Conservation (phyloP, 2,329 filamentous ascomycete genomes). For the Cucurbitaria berberidis region DNA sequence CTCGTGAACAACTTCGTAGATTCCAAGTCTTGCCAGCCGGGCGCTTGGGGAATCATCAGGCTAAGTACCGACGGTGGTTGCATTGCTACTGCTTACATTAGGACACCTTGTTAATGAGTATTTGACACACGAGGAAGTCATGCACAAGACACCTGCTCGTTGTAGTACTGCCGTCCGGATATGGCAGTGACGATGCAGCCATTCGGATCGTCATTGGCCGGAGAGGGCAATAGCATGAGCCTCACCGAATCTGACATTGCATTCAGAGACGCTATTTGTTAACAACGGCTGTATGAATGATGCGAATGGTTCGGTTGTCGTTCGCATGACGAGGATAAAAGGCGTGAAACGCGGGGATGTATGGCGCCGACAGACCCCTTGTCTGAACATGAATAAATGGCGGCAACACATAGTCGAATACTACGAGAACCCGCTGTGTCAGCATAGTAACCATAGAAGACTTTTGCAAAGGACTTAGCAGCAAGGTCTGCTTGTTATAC, state of each 20-base stretch:
- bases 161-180: neutral
- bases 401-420: neutral
- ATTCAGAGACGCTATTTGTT: neutral
- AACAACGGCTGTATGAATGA: neutral
- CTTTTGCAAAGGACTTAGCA: neutral
- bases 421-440: neutral
- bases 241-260: neutral
- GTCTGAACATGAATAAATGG: neutral
- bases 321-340: neutral
- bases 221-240: neutral
- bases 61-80: constrained; percentile 1
- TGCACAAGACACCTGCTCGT: neutral
- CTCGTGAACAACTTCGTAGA: constrained; percentile 12
- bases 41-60: neutral
- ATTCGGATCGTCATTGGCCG: neutral
- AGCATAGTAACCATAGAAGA: neutral
- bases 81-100: neutral
- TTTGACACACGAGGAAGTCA: neutral
- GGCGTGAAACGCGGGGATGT: neutral
- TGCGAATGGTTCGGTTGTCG: neutral
- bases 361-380: neutral
- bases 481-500: neutral
- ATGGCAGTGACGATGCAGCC: neutral
- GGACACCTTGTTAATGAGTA: too few relatives aligned
- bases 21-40: constrained; percentile 8